Conservation (phyloP, 2,329 filamentous ascomycete species). For the Seiridium cupressi region DNA sequence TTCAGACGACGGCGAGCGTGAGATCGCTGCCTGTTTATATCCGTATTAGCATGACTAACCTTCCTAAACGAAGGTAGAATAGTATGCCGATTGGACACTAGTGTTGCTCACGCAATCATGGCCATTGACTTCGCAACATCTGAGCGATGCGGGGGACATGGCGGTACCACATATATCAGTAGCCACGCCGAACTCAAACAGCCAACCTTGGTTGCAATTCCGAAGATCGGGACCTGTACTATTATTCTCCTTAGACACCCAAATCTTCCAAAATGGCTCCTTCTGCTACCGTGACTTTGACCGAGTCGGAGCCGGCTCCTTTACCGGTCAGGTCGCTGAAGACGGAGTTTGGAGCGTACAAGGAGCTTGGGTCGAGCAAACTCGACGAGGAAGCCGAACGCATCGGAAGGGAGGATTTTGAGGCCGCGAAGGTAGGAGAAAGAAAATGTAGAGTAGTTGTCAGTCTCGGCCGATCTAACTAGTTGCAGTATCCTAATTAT, state of each 20-base stretch:
- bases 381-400: constrained; percentile 25
- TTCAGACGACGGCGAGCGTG: not conserved
- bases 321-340: constrained; percentile 16
- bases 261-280: constrained; percentile 22
- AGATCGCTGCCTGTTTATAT: not conserved
- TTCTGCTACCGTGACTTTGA: constrained; percentile 24
- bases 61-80: not conserved
- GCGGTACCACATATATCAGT: not conserved
- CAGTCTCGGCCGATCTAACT: constrained; percentile 21
- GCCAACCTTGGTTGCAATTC: not conserved
- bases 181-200: not conserved
- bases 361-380: constrained; percentile 20
- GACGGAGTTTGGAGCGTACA: constrained; percentile 22
- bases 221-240: not conserved
- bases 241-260: not conserved
- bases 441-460: not conserved
- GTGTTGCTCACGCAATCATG: constrained; percentile 8
- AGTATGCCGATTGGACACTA: not conserved
- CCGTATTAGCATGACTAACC: not conserved
- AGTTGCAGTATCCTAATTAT: constrained; percentile 64
- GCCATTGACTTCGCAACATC: constrained; percentile 3
- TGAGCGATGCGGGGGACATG: not conserved
- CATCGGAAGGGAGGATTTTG: constrained; percentile 25
- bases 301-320: constrained; percentile 17
- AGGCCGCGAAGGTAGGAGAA: constrained; percentile 20